A percentile compares a stretch with the other conserved stretches of the same genome.
Evolutionary conservation across 768 basidiomycete species (phyloP).

Genomic region (Mrakia frigida): DNA sequence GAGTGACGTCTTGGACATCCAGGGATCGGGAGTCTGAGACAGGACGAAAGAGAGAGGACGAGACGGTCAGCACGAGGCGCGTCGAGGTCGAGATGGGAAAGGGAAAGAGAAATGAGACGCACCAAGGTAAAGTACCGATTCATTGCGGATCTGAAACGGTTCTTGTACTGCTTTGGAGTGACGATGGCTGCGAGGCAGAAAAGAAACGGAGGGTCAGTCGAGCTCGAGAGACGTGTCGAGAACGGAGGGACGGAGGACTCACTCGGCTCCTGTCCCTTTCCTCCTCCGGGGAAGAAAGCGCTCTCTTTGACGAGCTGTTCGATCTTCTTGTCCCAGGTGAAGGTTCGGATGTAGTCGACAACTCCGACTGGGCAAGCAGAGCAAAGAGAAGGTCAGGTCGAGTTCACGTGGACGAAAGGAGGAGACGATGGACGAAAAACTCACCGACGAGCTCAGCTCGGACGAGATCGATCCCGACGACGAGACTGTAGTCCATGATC

Average conservation of each 20-base stretch:
- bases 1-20: neutral
- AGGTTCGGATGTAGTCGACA: conserved; percentile 91
- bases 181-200: conserved; percentile 3
- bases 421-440: neutral
- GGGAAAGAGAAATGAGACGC: neutral
- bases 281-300: conserved; percentile 72
- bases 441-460: conserved; percentile 63
- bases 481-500: conserved; percentile 78
- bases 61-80: neutral
- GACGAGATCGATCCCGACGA: conserved; percentile 86
- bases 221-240: no score
- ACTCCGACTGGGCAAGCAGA: conserved; percentile 69
- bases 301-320: conserved; percentile 99
- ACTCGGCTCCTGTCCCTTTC: conserved; percentile 72
- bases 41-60: neutral
- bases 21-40: neutral
- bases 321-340: conserved; percentile 78
- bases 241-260: neutral
- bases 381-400: neutral
- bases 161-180: conserved; percentile 66
- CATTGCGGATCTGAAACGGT: conserved; percentile 43
- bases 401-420: neutral
- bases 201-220: neutral
- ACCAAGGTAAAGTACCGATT: conserved; percentile 45
- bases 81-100: neutral